Evolutionary conservation across 352 stramenopile species (phyloP).

Genomic region (Phytophthora melonis): DNA sequence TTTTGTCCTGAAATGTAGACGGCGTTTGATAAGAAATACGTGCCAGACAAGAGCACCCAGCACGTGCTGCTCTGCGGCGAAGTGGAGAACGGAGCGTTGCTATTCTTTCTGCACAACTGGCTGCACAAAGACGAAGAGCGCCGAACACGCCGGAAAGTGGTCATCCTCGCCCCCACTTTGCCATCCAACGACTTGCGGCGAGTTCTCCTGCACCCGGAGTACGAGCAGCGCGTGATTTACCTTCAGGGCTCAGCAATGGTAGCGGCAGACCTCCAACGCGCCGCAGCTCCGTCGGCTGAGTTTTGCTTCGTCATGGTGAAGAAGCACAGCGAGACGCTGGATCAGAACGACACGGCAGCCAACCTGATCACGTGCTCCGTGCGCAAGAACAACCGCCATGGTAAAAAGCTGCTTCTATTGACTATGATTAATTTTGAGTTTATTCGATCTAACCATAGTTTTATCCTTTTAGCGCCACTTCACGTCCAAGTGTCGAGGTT

Average conservation of each 20-base stretch:
- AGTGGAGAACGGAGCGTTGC: conserved; percentile 69
- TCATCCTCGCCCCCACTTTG: conserved; percentile 73
- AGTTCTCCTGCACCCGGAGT: conserved; percentile 74
- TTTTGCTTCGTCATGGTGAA: conserved; percentile 84
- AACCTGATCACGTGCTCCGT: conserved; percentile 84
- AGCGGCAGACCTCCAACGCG: conserved; percentile 71
- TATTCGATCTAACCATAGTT: neutral
- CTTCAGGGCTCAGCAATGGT: conserved; percentile 83
- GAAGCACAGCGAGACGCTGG: conserved; percentile 63
- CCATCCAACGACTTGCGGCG: conserved; percentile 66
- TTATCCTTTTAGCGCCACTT: conserved; percentile 50
- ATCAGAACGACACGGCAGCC: conserved; percentile 75
- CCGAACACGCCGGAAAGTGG: conserved; percentile 63
- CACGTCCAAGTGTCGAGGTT: conserved; percentile 84
- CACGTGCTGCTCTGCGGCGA: conserved; percentile 86
- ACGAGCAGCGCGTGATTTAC: conserved; percentile 82
- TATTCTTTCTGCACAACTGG: conserved; percentile 87
- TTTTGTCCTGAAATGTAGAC: conserved; percentile 47
- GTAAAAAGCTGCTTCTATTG: conserved; percentile 30
- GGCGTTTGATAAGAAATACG: conserved; percentile 84
- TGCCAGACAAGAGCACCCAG: conserved; percentile 64
- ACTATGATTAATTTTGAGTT: no score
- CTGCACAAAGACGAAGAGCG: conserved; percentile 72
- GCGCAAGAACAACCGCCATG: conserved; percentile 76
- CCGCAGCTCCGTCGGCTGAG: conserved; percentile 53